These are phyloP conservation scores for Atkinsonella hypoxylon DNA, from an alignment of 2,329 filamentous ascomycete species.

Conservation along the genomic window DNA sequence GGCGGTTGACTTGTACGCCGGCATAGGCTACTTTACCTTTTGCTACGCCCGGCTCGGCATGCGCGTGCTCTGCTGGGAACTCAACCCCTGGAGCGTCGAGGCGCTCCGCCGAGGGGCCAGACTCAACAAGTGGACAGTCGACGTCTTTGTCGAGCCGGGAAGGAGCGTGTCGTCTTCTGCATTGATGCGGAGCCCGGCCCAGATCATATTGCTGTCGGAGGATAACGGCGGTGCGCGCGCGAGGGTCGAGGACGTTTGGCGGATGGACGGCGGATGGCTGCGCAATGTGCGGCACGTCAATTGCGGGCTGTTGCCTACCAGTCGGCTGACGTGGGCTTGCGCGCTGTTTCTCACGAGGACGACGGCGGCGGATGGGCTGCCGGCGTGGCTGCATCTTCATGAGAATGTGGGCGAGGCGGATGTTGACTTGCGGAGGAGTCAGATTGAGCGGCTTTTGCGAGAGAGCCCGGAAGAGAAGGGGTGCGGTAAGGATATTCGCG, in stretches of 20 bases:
- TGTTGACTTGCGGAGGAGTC: constrained; percentile 31
- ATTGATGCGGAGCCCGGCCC: constrained; percentile 31
- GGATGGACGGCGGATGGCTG: constrained; percentile 17
- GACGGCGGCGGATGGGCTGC: constrained; percentile 22
- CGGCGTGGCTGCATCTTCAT: constrained; percentile 53
- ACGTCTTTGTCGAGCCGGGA: constrained; percentile 25
- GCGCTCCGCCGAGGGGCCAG: constrained; percentile 64
- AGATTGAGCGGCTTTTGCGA: constrained; percentile 37
- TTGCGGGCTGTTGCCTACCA: constrained; percentile 49
- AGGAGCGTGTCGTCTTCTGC: constrained; percentile 25
- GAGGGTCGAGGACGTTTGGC: constrained; percentile 26
- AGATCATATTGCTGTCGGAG: constrained; percentile 57
- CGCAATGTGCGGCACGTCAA: constrained; percentile 46
- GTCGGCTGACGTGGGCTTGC: constrained; percentile 38
- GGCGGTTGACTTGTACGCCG: constrained; percentile 77
- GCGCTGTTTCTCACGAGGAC: constrained; percentile 28
- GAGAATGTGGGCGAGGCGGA: constrained; percentile 50
- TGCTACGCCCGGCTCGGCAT: constrained; percentile 64
- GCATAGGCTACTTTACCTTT: constrained; percentile 90
- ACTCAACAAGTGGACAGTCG: constrained; percentile 54
- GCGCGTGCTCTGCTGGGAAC: constrained; percentile 73
- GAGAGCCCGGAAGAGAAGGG: constrained; percentile 18
- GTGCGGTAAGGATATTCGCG: constrained; percentile 17
- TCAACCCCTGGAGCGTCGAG: constrained; percentile 82
- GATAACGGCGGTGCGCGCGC: constrained; percentile 46